Percentiles rank a stretch among this genome's conserved stretches.
phyloP scores from a whole-genome alignment of 441 rosid species.

The Populus trichocarpa region DNA sequence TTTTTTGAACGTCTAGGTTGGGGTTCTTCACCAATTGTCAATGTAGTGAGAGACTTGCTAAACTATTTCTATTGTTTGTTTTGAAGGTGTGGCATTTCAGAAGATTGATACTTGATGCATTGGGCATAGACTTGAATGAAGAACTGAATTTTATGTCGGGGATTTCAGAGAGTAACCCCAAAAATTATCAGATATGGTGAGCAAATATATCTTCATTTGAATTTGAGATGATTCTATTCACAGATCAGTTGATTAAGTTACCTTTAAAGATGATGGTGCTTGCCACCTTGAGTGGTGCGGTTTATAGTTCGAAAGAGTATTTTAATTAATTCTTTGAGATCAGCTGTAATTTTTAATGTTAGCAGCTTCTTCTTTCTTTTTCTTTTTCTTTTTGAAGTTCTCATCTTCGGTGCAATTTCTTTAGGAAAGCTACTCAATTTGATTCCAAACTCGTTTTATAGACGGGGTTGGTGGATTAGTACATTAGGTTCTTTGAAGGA shows the following conservation, averaged over 20 bases:
- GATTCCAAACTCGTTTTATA: background rate
- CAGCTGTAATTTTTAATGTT: background rate
- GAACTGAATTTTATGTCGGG: constrained; percentile 59
- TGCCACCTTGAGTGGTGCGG: background rate
- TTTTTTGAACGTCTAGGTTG: background rate
- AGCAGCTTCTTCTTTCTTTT: accelerated
- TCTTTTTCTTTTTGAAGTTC: background rate
- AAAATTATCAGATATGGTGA: constrained; percentile 95
- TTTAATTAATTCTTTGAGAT: background rate
- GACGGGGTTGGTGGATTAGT: background rate
- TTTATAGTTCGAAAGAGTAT: background rate
- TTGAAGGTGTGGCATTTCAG: constrained; percentile 96
- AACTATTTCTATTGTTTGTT: constrained; percentile 1
- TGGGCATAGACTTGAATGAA: constrained; percentile 39
- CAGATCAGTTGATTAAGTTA: background rate
- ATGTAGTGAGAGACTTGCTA: background rate
- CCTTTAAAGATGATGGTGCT: background rate
- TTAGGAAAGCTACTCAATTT: background rate
- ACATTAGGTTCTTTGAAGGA: background rate
- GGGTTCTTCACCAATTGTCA: background rate
- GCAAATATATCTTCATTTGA: background rate
- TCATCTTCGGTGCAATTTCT: background rate
- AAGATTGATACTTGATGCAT: constrained; percentile 61
- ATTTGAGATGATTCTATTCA: background rate
- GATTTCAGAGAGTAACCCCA: constrained; percentile 64